Base-by-base conservation (phyloP, 495 filamentous ascomycete species). In the Antarctomyces pellizariae region DNA sequence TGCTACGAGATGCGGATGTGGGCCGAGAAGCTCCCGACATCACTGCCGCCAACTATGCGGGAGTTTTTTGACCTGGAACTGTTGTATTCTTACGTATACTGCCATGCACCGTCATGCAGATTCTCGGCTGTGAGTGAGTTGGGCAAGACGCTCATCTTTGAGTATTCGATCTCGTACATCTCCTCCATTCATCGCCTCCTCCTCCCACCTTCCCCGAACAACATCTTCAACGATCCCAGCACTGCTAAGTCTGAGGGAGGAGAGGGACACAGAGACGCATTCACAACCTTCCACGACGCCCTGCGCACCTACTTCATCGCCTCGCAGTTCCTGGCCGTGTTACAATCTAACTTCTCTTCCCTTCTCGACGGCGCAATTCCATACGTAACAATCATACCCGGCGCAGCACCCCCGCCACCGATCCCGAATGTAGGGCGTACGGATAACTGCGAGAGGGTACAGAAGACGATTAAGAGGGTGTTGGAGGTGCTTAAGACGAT, bases 41-140 rank as follows among this genome's bases (percentile, higher is more conserved):
- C 56, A 12, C 54, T 70, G 4, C 59, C 66, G 7, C 43, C 51
- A 2, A 56, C 56, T 32, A 64, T 75, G 35, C 59, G 64, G 8
- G 60, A 71, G 18, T 61, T 77, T 32, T 74, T 89, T 33, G 65
- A 76, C 27, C 59, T 86, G 9, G 83, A 93, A 47, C 46, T 79
- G 29, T 57, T 80, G 7, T 93, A 86, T 46, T 77, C 72, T 36
- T 80, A 70, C 32, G 67, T 89, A 24, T 75, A 86, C 45, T 69
- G 79, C 30, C 53, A 90, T 5, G 76, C 79, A 2, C 75, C 79
- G 1, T 72, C 67, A 13, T 60, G 67, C 3, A 53, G 67, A 35
- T 57, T 65, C n/a, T 66, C 71, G 3, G 47, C 54, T 0, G 54
- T 73, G 14, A 63, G 59, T 15, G 56, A 69, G 7, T 75, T 78